phyloP scores from a whole-genome alignment of 176 grass and related monocot genomes.

The Bromus sterilis region DNA sequence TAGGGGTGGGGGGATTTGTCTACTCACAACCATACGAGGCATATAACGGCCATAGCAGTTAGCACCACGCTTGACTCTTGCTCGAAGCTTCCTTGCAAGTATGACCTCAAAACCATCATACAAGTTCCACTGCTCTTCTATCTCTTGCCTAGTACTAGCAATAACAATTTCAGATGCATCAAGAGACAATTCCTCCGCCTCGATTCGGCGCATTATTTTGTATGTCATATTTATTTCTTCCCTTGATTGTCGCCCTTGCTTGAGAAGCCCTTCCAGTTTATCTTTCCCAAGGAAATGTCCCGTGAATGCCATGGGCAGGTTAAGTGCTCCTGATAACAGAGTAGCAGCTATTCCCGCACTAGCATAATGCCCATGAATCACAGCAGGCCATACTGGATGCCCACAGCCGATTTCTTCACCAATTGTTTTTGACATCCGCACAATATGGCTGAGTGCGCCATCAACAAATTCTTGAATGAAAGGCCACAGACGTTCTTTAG shows the following conservation, averaged over 20 bases:
- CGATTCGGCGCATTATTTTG: constrained; percentile 84
- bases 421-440: constrained; percentile 62
- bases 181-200: constrained; percentile 63
- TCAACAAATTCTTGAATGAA: constrained; percentile 88
- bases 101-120: constrained; percentile 86
- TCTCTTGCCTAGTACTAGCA: constrained; percentile 77
- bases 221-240: constrained; percentile 79
- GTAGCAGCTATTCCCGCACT: constrained; percentile 64
- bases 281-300: constrained; percentile 79
- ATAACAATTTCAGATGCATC: constrained; percentile 77
- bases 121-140: constrained; percentile 70
- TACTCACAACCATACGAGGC: constrained; percentile 87
- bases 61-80: constrained; percentile 60
- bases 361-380: constrained; percentile 75
- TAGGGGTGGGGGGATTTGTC: constrained; percentile 6
- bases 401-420: constrained; percentile 53
- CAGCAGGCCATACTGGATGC: constrained; percentile 65
- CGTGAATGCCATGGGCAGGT: constrained; percentile 70
- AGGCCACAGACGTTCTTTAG: constrained; percentile 71
- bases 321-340: constrained; percentile 60
- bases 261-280: constrained; percentile 73
- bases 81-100: constrained; percentile 62
- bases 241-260: constrained; percentile 71
- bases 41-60: constrained; percentile 71
- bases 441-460: constrained; percentile 59